Evolutionary conservation across 1,284 basidiomycete genomes (phyloP).

Genomic region (Cryptococcus deneoformans): DNA sequence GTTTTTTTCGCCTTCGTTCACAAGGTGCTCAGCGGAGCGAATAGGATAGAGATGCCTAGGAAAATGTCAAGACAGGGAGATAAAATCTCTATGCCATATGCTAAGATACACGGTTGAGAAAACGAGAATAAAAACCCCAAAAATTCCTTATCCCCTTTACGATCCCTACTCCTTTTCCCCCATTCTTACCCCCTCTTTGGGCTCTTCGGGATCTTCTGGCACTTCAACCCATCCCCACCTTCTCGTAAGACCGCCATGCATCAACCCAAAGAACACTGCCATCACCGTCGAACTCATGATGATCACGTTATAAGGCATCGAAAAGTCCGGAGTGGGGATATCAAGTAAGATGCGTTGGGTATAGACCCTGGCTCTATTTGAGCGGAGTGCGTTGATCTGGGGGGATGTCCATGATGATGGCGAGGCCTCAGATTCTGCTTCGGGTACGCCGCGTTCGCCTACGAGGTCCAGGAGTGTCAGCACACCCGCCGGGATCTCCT

Average conservation of each 20-base stretch:
- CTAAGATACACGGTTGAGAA: no score
- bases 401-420: neutral
- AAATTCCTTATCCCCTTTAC: no score
- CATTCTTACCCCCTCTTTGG: no score
- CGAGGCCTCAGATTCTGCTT: neutral
- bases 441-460: constrained; percentile 15
- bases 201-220: neutral
- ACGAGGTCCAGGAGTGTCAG: constrained; percentile 48
- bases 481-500: constrained; percentile 84
- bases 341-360: constrained; percentile 79
- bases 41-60: no score
- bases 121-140: no score
- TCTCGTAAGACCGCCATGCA: constrained; percentile 83
- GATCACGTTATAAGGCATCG: constrained; percentile 99
- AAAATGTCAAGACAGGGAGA: no score
- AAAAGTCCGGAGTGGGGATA: constrained; percentile 94
- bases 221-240: constrained; percentile 60
- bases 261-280: constrained; percentile 87
- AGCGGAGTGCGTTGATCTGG: constrained; percentile 3
- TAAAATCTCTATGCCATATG: no score
- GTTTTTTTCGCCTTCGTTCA: no score
- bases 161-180: no score
- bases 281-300: constrained; percentile 89
- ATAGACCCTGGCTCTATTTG: constrained; percentile 59
- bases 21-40: no score